A percentile compares a stretch with the other conserved stretches of the same genome.
Evolutionary conservation across 495 filamentous ascomycete species (phyloP).

Genomic region (Penicillium flavigenum): DNA sequence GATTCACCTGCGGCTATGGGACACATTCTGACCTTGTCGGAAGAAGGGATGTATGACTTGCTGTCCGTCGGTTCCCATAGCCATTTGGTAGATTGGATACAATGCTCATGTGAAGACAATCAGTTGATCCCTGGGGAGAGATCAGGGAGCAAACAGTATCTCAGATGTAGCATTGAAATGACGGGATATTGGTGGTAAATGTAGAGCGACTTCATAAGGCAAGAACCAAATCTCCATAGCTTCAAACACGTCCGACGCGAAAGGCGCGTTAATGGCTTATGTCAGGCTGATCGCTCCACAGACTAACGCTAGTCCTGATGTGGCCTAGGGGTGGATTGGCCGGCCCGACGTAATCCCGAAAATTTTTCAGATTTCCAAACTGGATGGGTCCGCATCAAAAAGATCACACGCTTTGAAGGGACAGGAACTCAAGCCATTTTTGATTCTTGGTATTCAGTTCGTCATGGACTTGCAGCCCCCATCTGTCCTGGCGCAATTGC

Average conservation of each 20-base stretch:
- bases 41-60: constrained; percentile 47
- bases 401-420: constrained; percentile 25
- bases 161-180: constrained; percentile 5
- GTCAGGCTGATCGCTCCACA: constrained; percentile 15
- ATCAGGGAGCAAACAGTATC: not conserved
- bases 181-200: not conserved
- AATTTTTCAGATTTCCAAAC: constrained; percentile 46
- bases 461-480: constrained; percentile 49
- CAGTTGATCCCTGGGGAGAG: constrained; percentile 7
- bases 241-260: constrained; percentile 31
- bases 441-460: constrained; percentile 14
- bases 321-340: constrained; percentile 12
- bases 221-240: constrained; percentile 7
- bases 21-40: constrained; percentile 32
- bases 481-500: constrained; percentile 63
- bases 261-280: constrained; percentile 28
- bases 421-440: constrained; percentile 17
- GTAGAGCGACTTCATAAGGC: not conserved
- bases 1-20: not conserved
- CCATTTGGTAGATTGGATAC: constrained; percentile 34
- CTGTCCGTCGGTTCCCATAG: constrained; percentile 44
- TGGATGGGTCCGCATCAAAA: constrained; percentile 27
- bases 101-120: constrained; percentile 26
- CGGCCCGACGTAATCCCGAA: constrained; percentile 41
- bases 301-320: constrained; percentile 14